These are phyloP conservation scores for Pichia heedii DNA, from an alignment of 805 yeast genomes.

Conservation along the genomic window DNA sequence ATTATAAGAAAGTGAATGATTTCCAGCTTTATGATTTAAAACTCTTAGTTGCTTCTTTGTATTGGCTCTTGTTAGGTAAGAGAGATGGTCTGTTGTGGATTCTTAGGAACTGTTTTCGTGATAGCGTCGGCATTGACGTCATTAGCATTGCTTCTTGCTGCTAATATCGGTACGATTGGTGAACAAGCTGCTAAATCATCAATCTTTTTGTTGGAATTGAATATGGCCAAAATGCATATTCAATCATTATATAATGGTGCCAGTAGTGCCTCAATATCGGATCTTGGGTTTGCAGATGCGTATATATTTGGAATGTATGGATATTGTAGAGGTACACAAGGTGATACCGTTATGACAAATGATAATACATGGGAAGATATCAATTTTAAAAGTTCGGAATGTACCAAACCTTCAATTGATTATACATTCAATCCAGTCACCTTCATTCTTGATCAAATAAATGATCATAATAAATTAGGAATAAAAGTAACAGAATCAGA, in stretches of 20 bases:
- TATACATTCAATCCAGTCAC: constrained; percentile 48
- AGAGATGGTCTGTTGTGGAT: constrained; percentile 6
- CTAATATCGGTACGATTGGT: constrained; percentile 44
- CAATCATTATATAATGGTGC: constrained; percentile 9
- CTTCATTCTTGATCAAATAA: constrained; percentile 12
- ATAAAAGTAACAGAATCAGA: constrained; percentile 13
- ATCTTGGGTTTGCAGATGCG: constrained; percentile 35
- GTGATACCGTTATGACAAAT: constrained; percentile 8
- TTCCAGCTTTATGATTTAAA: no score
- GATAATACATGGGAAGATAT: constrained; percentile 9
- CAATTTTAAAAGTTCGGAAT: constrained; percentile 31
- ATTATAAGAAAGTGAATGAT: no score
- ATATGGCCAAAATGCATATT: constrained; percentile 26
- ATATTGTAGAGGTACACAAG: constrained; percentile 41
- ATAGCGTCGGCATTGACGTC: constrained; percentile 30
- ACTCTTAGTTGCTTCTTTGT: no score
- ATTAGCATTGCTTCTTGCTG: constrained; percentile 37
- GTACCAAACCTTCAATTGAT: constrained; percentile 46
- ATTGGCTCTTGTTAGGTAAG: no score
- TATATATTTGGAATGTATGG: constrained; percentile 57
- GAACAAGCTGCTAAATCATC: constrained; percentile 33
- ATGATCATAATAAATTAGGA: constrained; percentile 6
- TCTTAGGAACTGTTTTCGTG: constrained; percentile 6
- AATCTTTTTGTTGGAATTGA: constrained; percentile 40
- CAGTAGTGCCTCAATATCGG: constrained; percentile 2